Percentiles rank a stretch among this genome's conserved stretches.
phyloP scores from a whole-genome alignment of 352 stramenopile species.

The Blastocystis sp. region DNA sequence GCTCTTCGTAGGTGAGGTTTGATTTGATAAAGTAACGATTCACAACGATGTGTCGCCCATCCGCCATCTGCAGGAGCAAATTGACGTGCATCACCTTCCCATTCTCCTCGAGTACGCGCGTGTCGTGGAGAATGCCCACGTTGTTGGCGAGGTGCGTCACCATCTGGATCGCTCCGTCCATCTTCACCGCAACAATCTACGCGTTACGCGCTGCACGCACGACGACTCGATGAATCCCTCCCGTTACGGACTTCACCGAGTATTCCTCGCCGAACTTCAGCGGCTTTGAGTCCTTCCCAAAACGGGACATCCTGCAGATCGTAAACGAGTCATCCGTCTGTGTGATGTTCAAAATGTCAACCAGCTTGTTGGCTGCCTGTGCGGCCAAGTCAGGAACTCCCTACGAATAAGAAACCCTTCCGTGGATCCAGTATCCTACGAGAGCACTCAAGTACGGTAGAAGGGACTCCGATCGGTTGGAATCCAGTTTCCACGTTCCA shows the following conservation, averaged over 20 bases:
- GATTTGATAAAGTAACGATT: conserved; percentile 71
- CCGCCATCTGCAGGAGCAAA: conserved; percentile 23
- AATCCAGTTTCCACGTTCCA: conserved; percentile 61
- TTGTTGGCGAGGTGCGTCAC: conserved; percentile 62
- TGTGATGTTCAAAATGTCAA: conserved; percentile 52
- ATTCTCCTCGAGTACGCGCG: conserved; percentile 45
- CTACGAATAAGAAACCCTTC: background rate
- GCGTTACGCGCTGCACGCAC: background rate
- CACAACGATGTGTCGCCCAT: conserved; percentile 21
- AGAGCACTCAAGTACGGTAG: conserved; percentile 68
- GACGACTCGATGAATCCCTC: conserved; percentile 35
- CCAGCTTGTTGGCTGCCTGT: conserved; percentile 59
- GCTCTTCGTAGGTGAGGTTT: conserved; percentile 55
- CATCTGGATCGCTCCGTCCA: conserved; percentile 36
- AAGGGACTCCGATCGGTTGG: conserved; percentile 50
- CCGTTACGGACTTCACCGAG: conserved; percentile 59
- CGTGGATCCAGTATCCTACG: background rate
- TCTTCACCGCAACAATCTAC: conserved; percentile 28
- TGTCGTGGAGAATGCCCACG: conserved; percentile 32
- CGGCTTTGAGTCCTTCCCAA: conserved; percentile 64
- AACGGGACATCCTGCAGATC: conserved; percentile 64
- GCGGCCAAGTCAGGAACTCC: conserved; percentile 55
- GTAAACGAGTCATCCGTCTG: conserved; percentile 71
- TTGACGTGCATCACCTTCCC: conserved; percentile 52
- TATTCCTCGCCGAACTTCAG: conserved; percentile 54